These are phyloP conservation scores for Durusdinium trenchii DNA, from an alignment of 73 alveolate genomes.

Conservation along the genomic window DNA sequence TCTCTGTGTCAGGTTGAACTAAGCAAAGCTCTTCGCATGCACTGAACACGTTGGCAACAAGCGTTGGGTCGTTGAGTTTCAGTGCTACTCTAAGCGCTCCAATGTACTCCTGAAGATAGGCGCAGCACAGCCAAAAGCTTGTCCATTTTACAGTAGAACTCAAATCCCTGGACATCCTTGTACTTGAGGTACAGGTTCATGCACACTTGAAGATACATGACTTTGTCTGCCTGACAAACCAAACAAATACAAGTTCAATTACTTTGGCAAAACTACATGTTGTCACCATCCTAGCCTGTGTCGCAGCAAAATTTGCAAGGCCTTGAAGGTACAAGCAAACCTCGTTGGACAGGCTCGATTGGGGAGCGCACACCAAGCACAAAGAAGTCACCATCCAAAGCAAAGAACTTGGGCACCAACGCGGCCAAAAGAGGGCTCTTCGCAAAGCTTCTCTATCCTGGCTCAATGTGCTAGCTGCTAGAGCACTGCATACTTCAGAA, in stretches of 20 bases:
- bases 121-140: neutral
- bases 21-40: conserved; percentile 61
- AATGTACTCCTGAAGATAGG: conserved; percentile 97
- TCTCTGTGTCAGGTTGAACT: neutral
- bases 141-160: neutral
- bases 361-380: neutral
- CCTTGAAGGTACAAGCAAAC: conserved; percentile 92
- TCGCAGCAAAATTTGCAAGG: conserved; percentile 89
- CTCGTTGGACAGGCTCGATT: too few relatives aligned
- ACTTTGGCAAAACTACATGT: neutral
- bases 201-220: conserved; percentile 90
- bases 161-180: conserved; percentile 43
- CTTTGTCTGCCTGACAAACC: conserved; percentile 76
- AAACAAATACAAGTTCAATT: neutral
- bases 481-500: too few relatives aligned
- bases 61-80: conserved; percentile 97
- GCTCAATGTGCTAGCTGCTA: too few relatives aligned
- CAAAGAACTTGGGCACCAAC: conserved; percentile 1
- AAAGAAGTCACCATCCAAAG: neutral
- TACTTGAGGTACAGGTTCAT: conserved; percentile 91
- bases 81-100: conserved; percentile 99
- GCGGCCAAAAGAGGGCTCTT: conserved; percentile 85
- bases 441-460: conserved; percentile 90
- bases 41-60: conserved; percentile 67
- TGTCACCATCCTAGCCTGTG: conserved; percentile 51